Base-by-base conservation (phyloP, 331 rosid species). In the Saraca asoca region DNA sequence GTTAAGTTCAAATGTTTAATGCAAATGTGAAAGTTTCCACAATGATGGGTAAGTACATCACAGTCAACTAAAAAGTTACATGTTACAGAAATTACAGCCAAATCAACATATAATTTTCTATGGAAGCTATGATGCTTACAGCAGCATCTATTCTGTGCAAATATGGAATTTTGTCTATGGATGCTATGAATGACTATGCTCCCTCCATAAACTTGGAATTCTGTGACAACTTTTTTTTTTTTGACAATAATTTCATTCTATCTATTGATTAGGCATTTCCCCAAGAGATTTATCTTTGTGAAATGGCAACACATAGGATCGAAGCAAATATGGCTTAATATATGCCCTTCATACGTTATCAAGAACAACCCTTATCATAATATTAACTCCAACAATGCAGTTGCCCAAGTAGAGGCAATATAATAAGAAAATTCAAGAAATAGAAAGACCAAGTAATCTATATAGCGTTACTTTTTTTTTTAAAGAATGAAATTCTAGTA, bases 51-150 rank as follows among this genome's bases (percentile, higher is more conserved):
- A 37, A 43, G 13, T 42, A 73, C 34, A 38, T 13, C 19, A 56
- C 34, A 64, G 41, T 49, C 49, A 49, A 59, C 20, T 14, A 34
- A 43, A 43, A 43, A 48, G 16, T 48, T 39, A 72, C 34, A 48
- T 73, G 54, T 24, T 15, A 48, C 44, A 49, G 46, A 38, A 65
- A 33, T 39, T 12, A 34, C 64, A 67, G 45, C 31, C 42, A 24
- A 44, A 60, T 61, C 34, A 55, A 60, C 13, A 54, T 52, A 37
- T 44, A 46, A 54, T 17, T 3, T 5, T 9, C 37, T 15, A 29
- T 58, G 46, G 44, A 59, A 38, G 29, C 31, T 45, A 58, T 14
- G n/a, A n/a, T n/a, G n/a, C n/a, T n/a, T n/a, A n/a, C n/a, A n/a
- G n/a, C n/a, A n/a, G n/a, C n/a, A n/a, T n/a, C n/a, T n/a, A n/a